Evolutionary conservation across 345 rosid species (phyloP).

Genomic region (Reutealis trisperma): DNA sequence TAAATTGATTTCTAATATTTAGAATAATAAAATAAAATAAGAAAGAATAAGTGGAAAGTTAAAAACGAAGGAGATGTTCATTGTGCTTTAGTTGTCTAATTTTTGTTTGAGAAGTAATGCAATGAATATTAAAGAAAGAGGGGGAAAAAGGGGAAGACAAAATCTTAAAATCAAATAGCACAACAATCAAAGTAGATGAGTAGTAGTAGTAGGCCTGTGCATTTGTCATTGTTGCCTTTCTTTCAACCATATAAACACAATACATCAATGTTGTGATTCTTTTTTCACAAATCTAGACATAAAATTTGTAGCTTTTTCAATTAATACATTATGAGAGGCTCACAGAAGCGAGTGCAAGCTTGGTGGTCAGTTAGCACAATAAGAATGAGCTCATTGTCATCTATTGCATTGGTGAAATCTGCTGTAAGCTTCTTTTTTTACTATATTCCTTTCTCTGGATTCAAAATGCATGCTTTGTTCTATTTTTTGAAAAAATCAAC

Average conservation of each 20-base stretch:
- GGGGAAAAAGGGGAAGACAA: too few relatives aligned
- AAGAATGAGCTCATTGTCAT: conserved; percentile 49
- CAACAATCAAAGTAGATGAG: too few relatives aligned
- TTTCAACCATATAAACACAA: not conserved
- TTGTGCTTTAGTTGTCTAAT: too few relatives aligned
- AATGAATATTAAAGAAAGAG: too few relatives aligned
- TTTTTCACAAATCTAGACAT: not conserved
- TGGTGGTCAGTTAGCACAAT: conserved; percentile 56
- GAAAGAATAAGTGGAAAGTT: too few relatives aligned
- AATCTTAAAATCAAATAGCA: too few relatives aligned
- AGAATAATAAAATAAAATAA: too few relatives aligned
- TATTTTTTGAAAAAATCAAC: not conserved
- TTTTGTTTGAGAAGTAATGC: too few relatives aligned
- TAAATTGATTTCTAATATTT: too few relatives aligned
- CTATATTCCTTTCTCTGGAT: not conserved
- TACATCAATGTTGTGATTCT: not conserved
- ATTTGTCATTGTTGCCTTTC: too few relatives aligned
- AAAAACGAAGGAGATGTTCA: too few relatives aligned
- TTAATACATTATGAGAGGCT: not conserved
- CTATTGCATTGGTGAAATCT: conserved; percentile 28
- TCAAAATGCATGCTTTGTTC: not conserved
- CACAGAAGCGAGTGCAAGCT: conserved; percentile 42
- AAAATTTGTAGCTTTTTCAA: not conserved
- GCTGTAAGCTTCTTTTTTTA: conserved; percentile 23
- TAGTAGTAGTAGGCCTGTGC: not conserved